phyloP scores from a whole-genome alignment of 176 grass and related monocot species.

The Oryza nivara region DNA sequence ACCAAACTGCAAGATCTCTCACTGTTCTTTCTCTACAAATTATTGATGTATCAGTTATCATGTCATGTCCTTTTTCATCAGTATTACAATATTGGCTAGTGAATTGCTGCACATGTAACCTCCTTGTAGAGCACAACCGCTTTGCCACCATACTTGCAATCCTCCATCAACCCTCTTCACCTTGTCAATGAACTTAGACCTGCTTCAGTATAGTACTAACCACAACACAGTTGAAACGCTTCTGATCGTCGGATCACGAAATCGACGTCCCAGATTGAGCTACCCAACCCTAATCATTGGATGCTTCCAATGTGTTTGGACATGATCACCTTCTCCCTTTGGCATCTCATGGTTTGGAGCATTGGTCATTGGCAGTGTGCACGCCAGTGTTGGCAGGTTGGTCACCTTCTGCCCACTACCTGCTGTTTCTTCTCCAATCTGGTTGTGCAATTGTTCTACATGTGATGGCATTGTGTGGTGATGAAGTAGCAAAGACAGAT shows the following conservation, averaged over 20 bases:
- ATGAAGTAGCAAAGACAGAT: constrained; percentile 13
- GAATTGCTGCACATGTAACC: neutral
- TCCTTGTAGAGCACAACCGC: neutral
- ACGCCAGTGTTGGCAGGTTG: constrained; percentile 10
- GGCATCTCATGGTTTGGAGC: constrained; percentile 40
- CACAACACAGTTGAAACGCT: neutral
- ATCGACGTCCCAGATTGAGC: neutral
- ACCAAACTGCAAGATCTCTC: neutral
- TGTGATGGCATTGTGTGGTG: constrained; percentile 14
- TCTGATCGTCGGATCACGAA: neutral
- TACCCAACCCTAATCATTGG: neutral
- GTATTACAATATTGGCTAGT: neutral
- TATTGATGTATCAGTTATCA: neutral
- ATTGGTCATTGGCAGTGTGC: constrained; percentile 30
- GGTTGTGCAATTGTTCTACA: constrained; percentile 30
- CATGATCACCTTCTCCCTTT: constrained; percentile 18
- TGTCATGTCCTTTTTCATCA: neutral
- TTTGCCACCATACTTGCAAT: neutral
- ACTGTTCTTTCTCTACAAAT: neutral
- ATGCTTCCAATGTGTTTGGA: constrained; percentile 16
- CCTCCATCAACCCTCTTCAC: neutral
- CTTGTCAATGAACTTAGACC: neutral
- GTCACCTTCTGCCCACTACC: constrained; percentile 41
- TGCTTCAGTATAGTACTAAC: neutral
- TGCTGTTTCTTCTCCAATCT: constrained; percentile 28